Evolutionary conservation across 345 rosid species (phyloP).

Genomic region (Clarkia xantiana): DNA sequence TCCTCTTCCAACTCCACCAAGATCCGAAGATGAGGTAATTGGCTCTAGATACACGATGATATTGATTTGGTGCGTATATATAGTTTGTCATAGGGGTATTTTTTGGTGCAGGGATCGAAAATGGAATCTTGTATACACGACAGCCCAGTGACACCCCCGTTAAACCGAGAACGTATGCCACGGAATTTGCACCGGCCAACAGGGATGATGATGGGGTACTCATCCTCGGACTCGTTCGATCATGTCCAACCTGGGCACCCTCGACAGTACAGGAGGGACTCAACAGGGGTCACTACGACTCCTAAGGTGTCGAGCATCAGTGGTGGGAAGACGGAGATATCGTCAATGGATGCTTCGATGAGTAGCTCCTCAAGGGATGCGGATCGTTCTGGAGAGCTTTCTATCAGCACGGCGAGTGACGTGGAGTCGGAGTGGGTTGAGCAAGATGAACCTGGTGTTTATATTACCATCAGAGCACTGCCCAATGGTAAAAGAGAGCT

Average conservation of each 20-base stretch:
- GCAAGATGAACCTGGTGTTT: constrained; percentile 94
- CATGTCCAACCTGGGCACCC: constrained; percentile 51
- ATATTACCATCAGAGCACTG: constrained; percentile 73
- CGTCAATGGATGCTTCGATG: constrained; percentile 78
- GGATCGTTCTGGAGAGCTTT: constrained; percentile 68
- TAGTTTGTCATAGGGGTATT: neutral
- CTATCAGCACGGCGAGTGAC: constrained; percentile 86
- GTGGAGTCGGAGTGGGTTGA: constrained; percentile 86
- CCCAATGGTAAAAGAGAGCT: constrained; percentile 86
- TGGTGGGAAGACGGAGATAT: constrained; percentile 81
- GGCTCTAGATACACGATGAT: neutral
- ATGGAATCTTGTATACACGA: constrained; percentile 52
- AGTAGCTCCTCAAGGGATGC: constrained; percentile 90
- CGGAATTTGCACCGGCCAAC: constrained; percentile 57
- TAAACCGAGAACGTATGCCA: constrained; percentile 63
- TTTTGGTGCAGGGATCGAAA: constrained; percentile 43
- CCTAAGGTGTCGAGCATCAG: constrained; percentile 90
- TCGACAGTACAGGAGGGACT: constrained; percentile 53
- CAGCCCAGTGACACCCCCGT: constrained; percentile 76
- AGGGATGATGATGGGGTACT: constrained; percentile 43
- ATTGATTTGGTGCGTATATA: constrained; percentile 1
- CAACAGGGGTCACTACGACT: constrained; percentile 59
- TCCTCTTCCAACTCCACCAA: constrained; percentile 82
- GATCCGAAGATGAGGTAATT: constrained; percentile 84
- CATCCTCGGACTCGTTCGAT: constrained; percentile 75